Base-by-base conservation (phyloP, 2,329 filamentous ascomycete genomes). In the Verticillium klebahnii region DNA sequence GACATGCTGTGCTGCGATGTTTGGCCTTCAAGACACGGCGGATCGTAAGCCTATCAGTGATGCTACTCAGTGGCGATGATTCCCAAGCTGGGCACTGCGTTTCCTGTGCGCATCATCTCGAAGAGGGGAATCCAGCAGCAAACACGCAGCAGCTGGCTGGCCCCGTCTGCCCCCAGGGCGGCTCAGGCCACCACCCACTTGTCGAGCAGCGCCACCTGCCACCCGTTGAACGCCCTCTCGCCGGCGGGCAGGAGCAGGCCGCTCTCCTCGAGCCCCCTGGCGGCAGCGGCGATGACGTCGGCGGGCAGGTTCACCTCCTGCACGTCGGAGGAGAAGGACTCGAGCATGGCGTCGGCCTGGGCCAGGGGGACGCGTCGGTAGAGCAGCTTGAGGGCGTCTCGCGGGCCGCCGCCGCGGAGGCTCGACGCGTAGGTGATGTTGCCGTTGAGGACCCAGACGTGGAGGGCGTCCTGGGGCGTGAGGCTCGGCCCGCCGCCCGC, bases 171-270 rank as follows among this genome's bases (percentile, higher is more conserved):
- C 25, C 25, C 29, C 29, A 29, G 5, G 29, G 29, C 3, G 6
- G 29, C 29, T 60, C 19, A 59, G 9, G 40, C 37, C 40, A 77
- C 73, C 73, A 77, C 73, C 73, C 83, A 88, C 63, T 82, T 77
- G 65, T 82, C 80, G 63, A 92, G 69, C 19, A 92, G 70, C 2
- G 87, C 88, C 5, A 92, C 86, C 31, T 81, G 80, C 89, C 89
- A 92, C n/a, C 82, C 83, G 69, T 84, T 80, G 66, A 90, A 89
- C 32, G 68, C 75, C 61, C 85, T 79, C 63, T 88, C 85, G 9
- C 76, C 76, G 0, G 66, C 70, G 1, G 89, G 89, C 9, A 92
- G 70, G 17, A 86, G 69, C 3, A 64, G 52, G 39, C 80, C 84
- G 65, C 82, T 87, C 8, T 69, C 69, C 12, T 75, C 69, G 31